Base-by-base conservation (phyloP, 495 filamentous ascomycete genomes). In the Aspergillus biplanus region DNA sequence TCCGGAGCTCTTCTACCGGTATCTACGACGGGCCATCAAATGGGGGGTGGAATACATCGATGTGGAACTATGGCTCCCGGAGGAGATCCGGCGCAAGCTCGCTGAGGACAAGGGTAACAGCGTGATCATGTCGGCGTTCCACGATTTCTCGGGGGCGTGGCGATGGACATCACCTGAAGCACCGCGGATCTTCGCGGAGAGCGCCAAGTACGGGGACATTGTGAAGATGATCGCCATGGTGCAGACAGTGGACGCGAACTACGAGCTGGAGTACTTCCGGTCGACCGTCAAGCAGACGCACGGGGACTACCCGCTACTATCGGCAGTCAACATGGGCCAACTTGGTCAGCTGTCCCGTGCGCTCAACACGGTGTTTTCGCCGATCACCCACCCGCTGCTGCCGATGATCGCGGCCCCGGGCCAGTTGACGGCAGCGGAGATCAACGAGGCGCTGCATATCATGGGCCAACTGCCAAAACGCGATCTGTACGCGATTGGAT, bases 11-110 rank as follows among this genome's bases (percentile, higher is more conserved):
- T 93, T 88, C 73, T 91, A 89, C 74, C 82, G 87, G 56, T 93
- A 93, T 70, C 83, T 95, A 1, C 88, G 84, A 54, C 83, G 89
- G 15, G 91, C 90, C 0, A 89, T 93, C 52, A 89, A 92, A 63
- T 93, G 90, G 90, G 91, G 91, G 4, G 90, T 91, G 37, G 91
- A 93, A 71, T 95, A 93, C 71, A 88, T 95, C 52, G 91, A 95
- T 64, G 90, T 95, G 13, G 91, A 95, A 73, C 72, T 93, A 52
- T 93, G 91, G 90, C 81, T 93, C 15, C 91, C 91, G 7, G 91
- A 92, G 73, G 77, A 87, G 9, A 89, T 95, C 58, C 80, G 91
- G 56, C 77, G 78, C 53, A 80, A 73, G 44, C 75, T 95, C n/a
- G 86, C 86, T 31, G 85, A 89, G 70, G 79, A 84, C 49, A 86